Base-by-base conservation (phyloP, 1,139 yeast genomes). In the Kodamaea arcana region DNA sequence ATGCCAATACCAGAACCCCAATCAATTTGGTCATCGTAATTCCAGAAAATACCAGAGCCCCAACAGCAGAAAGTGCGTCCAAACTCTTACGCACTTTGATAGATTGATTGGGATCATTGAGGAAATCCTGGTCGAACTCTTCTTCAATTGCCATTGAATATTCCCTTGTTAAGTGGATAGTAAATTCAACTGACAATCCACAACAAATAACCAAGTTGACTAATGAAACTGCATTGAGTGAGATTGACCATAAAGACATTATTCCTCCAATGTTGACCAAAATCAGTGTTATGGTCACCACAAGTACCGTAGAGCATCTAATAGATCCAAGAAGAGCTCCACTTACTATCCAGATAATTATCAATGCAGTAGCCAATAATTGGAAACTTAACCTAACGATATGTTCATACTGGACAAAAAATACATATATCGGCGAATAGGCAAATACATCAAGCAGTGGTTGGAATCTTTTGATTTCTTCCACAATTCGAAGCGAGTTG, bases 131-230 rank as follows among this genome's bases (percentile, higher is more conserved):
- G n/a, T 27, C 34, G 12, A 20, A 21, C 3, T 28, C 35, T 13
- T 16, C 15, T 15, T 13, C 27, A 15, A 27, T 25, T 4, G 30
- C 25, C 21, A 24, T 43, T 25, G 82, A 73, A 54, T 79, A 92
- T 1, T 94, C 88, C 40, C 94, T 69, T 1, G 90, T 84, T 37
- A 92, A 72, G 54, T 92, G 97, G 20, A 84, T 77, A 35, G 96
- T 86, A 52, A 92, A 92, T 56, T 92, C 98, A 27, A 92, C 95
- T 1, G 94, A 92, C 31, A 92, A 66, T 0, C 98, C 98, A 4
- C 84, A 80, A 56, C 97, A 88, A 11, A 92, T 90, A 21, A 92
- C 73, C 42, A 92, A 69, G 50, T 92, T 92, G 15, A 92, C 97
- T 42, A 92, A 65, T 40, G 92, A 78, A 2, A 92, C 88, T 0